Conservation (phyloP, 2,329 filamentous ascomycete genomes). For the Cercospora zeina region DNA sequence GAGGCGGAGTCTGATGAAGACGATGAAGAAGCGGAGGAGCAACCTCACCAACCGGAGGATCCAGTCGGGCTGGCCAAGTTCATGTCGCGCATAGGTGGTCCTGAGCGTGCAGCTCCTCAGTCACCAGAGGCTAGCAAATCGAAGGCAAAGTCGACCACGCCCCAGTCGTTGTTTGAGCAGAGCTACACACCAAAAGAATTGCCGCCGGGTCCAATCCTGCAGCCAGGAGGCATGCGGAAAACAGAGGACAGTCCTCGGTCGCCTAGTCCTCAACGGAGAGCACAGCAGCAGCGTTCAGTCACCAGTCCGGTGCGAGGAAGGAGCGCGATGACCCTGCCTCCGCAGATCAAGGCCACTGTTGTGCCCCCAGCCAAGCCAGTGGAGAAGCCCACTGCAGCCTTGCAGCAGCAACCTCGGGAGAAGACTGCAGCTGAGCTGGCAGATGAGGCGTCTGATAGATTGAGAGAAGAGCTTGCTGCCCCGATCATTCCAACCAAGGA, state of each 20-base stretch:
- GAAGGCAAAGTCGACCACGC: conserved; percentile 33
- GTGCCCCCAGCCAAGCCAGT: conserved; percentile 39
- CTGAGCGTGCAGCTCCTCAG: conserved; percentile 10
- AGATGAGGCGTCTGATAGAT: conserved; percentile 69
- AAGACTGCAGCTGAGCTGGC: conserved; percentile 53
- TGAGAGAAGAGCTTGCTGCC: conserved; percentile 63
- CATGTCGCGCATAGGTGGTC: conserved; percentile 27
- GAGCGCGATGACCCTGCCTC: conserved; percentile 26
- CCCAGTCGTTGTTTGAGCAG: conserved; percentile 23
- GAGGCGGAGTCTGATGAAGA: conserved; percentile 41
- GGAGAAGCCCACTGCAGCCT: conserved; percentile 35
- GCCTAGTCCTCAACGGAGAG: conserved; percentile 59
- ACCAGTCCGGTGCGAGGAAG: conserved; percentile 47
- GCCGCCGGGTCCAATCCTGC: conserved; percentile 54
- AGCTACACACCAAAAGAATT: conserved; percentile 43
- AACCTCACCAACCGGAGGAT: conserved; percentile 32
- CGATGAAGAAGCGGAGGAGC: conserved; percentile 52
- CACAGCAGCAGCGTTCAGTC: conserved; percentile 52
- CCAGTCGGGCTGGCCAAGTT: conserved; percentile 31
- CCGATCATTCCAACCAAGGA: conserved; percentile 61
- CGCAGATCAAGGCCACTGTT: conserved; percentile 36
- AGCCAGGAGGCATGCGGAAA: conserved; percentile 47
- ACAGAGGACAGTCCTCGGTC: conserved; percentile 60
- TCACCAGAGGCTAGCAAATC: conserved; percentile 26
- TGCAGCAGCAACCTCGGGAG: conserved; percentile 42